Evolutionary conservation across 495 filamentous ascomycete species (phyloP).

Genomic region (Aspergillus incahuasiensis): DNA sequence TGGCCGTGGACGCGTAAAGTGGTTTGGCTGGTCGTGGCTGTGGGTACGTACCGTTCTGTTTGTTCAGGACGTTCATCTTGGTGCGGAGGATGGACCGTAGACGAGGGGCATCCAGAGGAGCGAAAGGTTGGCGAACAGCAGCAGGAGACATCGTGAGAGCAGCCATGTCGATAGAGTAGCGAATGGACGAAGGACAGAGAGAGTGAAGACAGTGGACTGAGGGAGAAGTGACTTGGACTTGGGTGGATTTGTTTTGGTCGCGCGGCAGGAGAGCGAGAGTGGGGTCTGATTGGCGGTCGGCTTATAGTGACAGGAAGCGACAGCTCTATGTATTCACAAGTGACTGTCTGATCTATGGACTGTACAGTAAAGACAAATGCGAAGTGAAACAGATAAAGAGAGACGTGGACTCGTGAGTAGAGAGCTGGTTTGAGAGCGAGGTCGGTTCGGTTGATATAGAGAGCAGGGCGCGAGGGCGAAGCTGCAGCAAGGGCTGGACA

Average conservation of each 20-base stretch:
- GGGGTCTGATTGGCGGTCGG: constrained; percentile 10
- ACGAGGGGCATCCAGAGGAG: constrained; percentile 35
- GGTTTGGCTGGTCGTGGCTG: background rate
- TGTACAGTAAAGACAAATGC: background rate
- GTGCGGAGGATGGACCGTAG: constrained; percentile 42
- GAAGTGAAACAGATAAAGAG: constrained; percentile 1
- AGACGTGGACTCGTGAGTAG: background rate
- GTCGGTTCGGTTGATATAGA: constrained; percentile 2
- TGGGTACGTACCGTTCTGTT: constrained; percentile 50
- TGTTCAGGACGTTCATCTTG: constrained; percentile 49
- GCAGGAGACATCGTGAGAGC: constrained; percentile 41
- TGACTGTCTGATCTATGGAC: background rate
- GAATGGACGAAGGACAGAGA: background rate
- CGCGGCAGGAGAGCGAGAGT: constrained; percentile 5
- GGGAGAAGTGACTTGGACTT: constrained; percentile 1
- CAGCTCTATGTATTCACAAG: background rate
- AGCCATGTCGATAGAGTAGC: constrained; percentile 27
- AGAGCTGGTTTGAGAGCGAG: background rate
- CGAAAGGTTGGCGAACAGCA: constrained; percentile 41
- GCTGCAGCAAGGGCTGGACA: constrained; percentile 10
- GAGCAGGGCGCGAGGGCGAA: background rate
- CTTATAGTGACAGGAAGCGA: background rate
- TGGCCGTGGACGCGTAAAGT: background rate
- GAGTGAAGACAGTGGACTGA: background rate
- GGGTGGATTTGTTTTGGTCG: constrained; percentile 23